Conservation (phyloP, 495 filamentous ascomycete genomes). For the Hypoxylon perforatum region DNA sequence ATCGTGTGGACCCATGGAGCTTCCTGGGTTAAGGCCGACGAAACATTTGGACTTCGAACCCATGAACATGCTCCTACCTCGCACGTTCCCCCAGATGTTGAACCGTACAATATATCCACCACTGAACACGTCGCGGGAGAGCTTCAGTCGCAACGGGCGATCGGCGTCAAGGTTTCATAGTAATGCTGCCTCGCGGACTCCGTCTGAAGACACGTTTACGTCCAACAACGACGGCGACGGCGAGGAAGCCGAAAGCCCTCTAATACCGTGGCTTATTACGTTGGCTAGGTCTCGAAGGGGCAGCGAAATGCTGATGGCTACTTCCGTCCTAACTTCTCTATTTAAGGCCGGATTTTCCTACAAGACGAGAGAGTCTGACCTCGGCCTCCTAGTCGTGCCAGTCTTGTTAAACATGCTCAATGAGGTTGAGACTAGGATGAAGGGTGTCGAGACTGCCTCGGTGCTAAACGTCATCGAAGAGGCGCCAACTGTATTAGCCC, state of each 20-base stretch:
- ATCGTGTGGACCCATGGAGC: constrained; percentile 20
- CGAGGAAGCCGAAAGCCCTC: constrained; percentile 78
- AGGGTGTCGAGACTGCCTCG: constrained; percentile 44
- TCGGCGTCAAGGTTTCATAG: constrained; percentile 46
- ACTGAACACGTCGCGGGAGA: constrained; percentile 59
- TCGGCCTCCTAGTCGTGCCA: constrained; percentile 77
- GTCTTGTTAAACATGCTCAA: constrained; percentile 76
- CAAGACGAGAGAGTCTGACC: constrained; percentile 67
- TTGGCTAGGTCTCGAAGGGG: constrained; percentile 71
- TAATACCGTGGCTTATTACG: constrained; percentile 85
- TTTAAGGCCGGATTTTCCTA: constrained; percentile 75
- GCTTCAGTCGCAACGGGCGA: constrained; percentile 36
- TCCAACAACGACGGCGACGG: constrained; percentile 45
- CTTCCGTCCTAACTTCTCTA: constrained; percentile 79
- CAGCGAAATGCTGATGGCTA: constrained; percentile 79
- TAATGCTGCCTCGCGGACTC: constrained; percentile 36
- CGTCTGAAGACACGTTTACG: constrained; percentile 40
- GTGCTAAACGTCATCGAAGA: constrained; percentile 71
- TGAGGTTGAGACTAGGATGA: constrained; percentile 55
- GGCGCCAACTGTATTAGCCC: constrained; percentile 78
- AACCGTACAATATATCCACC: constrained; percentile 65
- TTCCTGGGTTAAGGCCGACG: constrained; percentile 38
- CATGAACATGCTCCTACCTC: constrained; percentile 43
- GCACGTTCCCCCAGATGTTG: constrained; percentile 22
- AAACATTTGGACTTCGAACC: constrained; percentile 37